Evolutionary conservation across 2,329 filamentous ascomycete genomes (phyloP), one percentile per base, ranked within the genome.

Genomic region (Lachnellula subtilissima): DNA sequence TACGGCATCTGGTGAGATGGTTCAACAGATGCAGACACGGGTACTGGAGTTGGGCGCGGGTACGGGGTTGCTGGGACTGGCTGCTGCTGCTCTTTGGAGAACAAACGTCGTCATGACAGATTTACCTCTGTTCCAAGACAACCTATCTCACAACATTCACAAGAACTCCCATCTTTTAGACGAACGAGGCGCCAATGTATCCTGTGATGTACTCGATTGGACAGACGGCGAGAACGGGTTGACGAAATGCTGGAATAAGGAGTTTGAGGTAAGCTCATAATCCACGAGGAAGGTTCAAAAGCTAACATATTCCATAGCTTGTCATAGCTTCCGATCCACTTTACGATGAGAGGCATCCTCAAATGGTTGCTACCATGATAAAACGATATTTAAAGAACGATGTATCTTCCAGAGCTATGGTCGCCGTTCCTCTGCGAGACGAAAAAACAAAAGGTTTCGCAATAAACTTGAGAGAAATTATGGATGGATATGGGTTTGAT

Each of bases 311-410:
- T 36, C 49, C 79, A 86, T 76, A 74, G 28, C 28, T 96, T 53
- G 83, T 97, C 45, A 78, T 97, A 2, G 89, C 84, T 1, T 91
- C 93, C 4, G 93, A 97, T 70, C 82, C 89, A 0, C 75, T 97
- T 23, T 97, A 97, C 72, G 90, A 91, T 46, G 81, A 91, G 48
- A 80, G 88, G 3, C 93, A 97, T 68, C 91, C 92, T n/a, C 1
- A 9, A 17, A 23, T 59, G 15, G 39, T 97, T 22, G 84, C 86
- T 0, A 77, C 84, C 14, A 86, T 89, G 14, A 85, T 97, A 46
- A 73, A 78, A 9, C 74, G 79, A 40, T 90, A 91, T 73, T 76
- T 97, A 11, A 79, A 78, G 8, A 72, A 76, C 14, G 76, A 76
- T 3, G 54, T 70, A 0, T 74, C 80, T 28, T 82, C 89, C 2